Percentiles rank a stretch among this genome's conserved stretches.
phyloP scores from a whole-genome alignment of 2,329 filamentous ascomycete species.

The Aspergillus puulaauensis region DNA sequence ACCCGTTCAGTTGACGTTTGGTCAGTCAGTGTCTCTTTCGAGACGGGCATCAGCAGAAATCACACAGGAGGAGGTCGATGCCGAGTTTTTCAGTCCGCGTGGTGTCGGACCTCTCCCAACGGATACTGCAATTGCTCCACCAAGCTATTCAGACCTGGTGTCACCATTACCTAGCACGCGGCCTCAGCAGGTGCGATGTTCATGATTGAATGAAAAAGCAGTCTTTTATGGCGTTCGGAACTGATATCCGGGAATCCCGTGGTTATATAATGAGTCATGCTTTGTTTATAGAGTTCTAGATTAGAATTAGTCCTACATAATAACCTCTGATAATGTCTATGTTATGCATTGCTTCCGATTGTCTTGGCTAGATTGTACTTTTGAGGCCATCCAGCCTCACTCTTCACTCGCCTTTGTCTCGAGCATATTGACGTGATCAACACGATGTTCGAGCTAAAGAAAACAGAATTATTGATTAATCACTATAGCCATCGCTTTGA shows the following conservation, averaged over 20 bases:
- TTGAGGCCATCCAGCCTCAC: neutral
- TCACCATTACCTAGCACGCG: neutral
- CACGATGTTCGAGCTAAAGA: too few relatives aligned
- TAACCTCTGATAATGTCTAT: neutral
- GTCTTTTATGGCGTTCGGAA: neutral
- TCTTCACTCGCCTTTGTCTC: neutral
- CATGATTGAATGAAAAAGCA: neutral
- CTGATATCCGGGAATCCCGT: neutral
- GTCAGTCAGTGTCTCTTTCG: conserved; percentile 16
- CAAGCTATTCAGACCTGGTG: conserved; percentile 2
- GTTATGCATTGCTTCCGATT: neutral
- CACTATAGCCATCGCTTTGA: neutral
- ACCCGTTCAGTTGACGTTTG: conserved; percentile 43
- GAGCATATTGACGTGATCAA: neutral
- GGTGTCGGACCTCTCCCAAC: conserved; percentile 10
- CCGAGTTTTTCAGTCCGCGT: conserved; percentile 23
- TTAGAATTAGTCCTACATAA: neutral
- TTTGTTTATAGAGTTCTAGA: conserved; percentile 2
- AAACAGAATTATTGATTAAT: too few relatives aligned
- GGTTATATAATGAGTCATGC: conserved; percentile 1
- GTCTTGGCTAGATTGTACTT: neutral
- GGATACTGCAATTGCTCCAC: neutral
- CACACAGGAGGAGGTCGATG: conserved; percentile 20
- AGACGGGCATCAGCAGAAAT: conserved; percentile 9
- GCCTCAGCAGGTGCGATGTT: conserved; percentile 1